A percentile compares a stretch with the other conserved stretches of the same genome.
phyloP scores from a whole-genome alignment of 2,329 filamentous ascomycete species.

The Magnaporthiopsis incrustans region DNA sequence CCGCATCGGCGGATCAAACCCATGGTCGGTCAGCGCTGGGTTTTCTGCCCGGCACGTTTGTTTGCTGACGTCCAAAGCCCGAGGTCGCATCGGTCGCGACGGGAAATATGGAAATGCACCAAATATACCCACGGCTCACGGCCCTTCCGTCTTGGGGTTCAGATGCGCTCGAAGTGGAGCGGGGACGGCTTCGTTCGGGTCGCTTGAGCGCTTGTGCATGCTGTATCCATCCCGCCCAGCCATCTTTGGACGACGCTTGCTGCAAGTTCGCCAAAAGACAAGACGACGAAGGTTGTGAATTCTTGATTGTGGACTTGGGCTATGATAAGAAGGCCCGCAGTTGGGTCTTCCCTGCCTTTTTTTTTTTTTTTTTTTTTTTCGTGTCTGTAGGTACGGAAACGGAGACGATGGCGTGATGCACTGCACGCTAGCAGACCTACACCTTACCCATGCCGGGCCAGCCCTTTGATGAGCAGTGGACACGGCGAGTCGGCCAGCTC shows the following conservation, averaged over 20 bases:
- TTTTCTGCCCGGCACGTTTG: too few relatives aligned
- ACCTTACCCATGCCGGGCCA: not conserved
- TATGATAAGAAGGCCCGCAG: too few relatives aligned
- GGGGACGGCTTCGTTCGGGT: too few relatives aligned
- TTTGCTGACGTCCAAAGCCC: not conserved
- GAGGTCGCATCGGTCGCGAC: not conserved
- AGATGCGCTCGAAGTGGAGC: not conserved
- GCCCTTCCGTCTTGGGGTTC: not conserved
- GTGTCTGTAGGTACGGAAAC: not conserved
- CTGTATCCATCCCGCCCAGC: too few relatives aligned
- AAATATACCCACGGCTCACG: not conserved
- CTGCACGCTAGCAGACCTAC: too few relatives aligned
- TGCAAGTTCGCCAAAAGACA: not conserved
- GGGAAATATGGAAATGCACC: too few relatives aligned
- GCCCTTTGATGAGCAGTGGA: not conserved
- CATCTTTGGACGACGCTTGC: too few relatives aligned
- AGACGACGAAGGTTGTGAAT: too few relatives aligned
- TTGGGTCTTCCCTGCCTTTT: too few relatives aligned
- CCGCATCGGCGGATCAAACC: not conserved
- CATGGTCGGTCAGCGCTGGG: too few relatives aligned
- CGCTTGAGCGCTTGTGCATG: too few relatives aligned
- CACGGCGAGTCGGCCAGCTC: not conserved
- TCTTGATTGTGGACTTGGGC: too few relatives aligned
- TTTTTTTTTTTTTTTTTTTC: not conserved
- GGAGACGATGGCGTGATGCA: not conserved